Evolutionary conservation across 108 stramenopile genomes (phyloP), one percentile per base, ranked within the genome.

Genomic region (Epithemia pelagica): DNA sequence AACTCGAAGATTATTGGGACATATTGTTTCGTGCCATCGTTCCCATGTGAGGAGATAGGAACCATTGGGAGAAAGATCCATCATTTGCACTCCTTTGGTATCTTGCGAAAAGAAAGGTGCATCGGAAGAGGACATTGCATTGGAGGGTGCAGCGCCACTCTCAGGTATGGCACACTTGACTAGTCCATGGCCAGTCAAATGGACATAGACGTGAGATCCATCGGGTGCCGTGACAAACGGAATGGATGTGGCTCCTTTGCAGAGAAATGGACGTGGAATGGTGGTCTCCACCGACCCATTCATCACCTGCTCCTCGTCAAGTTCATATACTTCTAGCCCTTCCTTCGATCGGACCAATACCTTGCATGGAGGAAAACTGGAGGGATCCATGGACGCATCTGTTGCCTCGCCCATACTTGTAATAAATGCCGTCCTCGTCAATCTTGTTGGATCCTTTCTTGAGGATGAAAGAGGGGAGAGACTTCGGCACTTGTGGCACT

Each of bases 11-110:
- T 96, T 94, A 22, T 76, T 67, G 27, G 68, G 70, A 32, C 56
- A 60, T 46, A 15, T 46, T 5, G 37, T 46, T 33, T 78, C 82
- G 20, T 71, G 32, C 60, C 56, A 59, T 30, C 86, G 82, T 75
- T 92, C 76, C 91, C 93, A 97, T 15, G 95, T 95, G 65, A 96
- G 68, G 18, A 96, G 61, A 59, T 71, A 95, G 28, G 82, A 78
- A 31, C 96, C 92, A 26, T 75, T 76, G 8, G 96, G 91, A 31
- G 87, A 89, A 30, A 91, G 77, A 68, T 75, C 82, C 65, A 89
- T 78, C 29, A 89, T 80, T 66, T 88, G 85, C 15, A 92, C 74
- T 5, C 67, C 24, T 52, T 72, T 53, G 21, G 85, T 80, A 54
- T 72, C 68, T 58, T 29, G n/a, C 30, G 30, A 52, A 24, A 66